Conservation (phyloP, 2,329 filamentous ascomycete species). For the Akanthomyces dipterigenus region DNA sequence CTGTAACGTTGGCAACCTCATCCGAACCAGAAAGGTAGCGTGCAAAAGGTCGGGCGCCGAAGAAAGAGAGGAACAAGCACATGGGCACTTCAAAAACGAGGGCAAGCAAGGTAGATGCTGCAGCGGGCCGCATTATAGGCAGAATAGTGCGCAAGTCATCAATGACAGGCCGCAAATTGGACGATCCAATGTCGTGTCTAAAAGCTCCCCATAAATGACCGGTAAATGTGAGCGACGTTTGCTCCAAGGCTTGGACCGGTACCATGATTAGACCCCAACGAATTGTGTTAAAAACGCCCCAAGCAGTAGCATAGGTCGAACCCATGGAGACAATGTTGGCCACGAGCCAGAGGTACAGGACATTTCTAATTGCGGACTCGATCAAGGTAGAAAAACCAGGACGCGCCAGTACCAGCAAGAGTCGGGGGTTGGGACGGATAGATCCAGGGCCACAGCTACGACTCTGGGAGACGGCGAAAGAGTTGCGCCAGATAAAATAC, state of each 20-base stretch:
- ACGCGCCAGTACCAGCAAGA: slow-evolving; percentile 43
- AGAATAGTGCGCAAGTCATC: slow-evolving; percentile 15
- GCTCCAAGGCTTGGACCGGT: slow-evolving; percentile 60
- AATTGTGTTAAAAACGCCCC: slow-evolving; percentile 69
- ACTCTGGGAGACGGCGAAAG: not conserved
- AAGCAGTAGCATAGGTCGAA: slow-evolving; percentile 60
- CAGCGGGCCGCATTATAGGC: slow-evolving; percentile 44
- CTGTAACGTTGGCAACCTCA: slow-evolving; percentile 52
- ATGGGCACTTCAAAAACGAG: slow-evolving; percentile 54
- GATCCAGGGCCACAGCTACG: not conserved
- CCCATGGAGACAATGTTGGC: slow-evolving; percentile 58
- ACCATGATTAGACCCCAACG: slow-evolving; percentile 71
- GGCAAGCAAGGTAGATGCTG: slow-evolving; percentile 46
- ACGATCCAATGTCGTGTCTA: slow-evolving; percentile 25
- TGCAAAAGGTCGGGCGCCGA: slow-evolving; percentile 55
- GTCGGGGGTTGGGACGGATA: slow-evolving; percentile 31
- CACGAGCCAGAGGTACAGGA: slow-evolving; percentile 65
- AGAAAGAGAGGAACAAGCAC: slow-evolving; percentile 54
- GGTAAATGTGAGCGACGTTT: slow-evolving; percentile 57
- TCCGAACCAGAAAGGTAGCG: slow-evolving; percentile 52
- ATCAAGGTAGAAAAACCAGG: slow-evolving; percentile 54
- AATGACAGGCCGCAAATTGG: slow-evolving; percentile 15
- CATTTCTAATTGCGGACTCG: slow-evolving; percentile 62
- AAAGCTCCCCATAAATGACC: slow-evolving; percentile 58
- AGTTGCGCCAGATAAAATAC: slow-evolving; percentile 45